These are phyloP conservation scores for Acanthamoeba royreba DNA, from an alignment of 208 protist species.

Conservation along the genomic window DNA sequence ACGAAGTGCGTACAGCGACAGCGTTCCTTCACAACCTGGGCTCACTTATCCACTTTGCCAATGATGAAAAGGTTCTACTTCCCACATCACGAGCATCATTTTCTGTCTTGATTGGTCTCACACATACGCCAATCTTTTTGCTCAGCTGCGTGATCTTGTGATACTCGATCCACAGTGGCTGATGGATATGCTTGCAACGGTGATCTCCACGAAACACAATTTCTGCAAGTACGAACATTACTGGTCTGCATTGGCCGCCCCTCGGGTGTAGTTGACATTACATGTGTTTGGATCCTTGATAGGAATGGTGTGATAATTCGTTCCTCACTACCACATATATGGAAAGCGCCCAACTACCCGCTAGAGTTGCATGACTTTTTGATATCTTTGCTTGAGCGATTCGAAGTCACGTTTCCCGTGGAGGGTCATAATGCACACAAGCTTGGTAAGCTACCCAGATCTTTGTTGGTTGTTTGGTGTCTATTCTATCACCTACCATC, in stretches of 20 bases:
- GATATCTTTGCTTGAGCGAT: neutral
- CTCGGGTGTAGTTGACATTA: neutral
- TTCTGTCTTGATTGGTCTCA: neutral
- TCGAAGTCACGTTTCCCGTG: conserved; percentile 34
- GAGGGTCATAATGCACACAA: neutral
- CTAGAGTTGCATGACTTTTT: neutral
- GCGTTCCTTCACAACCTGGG: conserved; percentile 32
- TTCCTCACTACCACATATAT: neutral
- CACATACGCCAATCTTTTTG: too few species aligned
- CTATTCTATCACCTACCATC: neutral
- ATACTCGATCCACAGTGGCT: conserved; percentile 64
- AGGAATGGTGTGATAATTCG: neutral
- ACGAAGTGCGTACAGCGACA: neutral
- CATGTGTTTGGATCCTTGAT: neutral
- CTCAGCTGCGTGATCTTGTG: conserved; percentile 51
- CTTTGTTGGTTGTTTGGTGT: too few species aligned
- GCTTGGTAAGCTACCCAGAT: neutral
- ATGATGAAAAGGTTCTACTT: conserved; percentile 30
- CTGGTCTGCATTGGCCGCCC: neutral
- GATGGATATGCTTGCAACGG: conserved; percentile 52
- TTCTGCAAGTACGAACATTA: neutral
- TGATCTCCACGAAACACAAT: conserved; percentile 34
- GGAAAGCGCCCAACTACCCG: neutral
- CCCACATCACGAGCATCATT: neutral
- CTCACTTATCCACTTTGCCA: neutral